Evolutionary conservation across 495 filamentous ascomycete species (phyloP).

Genomic region (Annulohypoxylon stygium): DNA sequence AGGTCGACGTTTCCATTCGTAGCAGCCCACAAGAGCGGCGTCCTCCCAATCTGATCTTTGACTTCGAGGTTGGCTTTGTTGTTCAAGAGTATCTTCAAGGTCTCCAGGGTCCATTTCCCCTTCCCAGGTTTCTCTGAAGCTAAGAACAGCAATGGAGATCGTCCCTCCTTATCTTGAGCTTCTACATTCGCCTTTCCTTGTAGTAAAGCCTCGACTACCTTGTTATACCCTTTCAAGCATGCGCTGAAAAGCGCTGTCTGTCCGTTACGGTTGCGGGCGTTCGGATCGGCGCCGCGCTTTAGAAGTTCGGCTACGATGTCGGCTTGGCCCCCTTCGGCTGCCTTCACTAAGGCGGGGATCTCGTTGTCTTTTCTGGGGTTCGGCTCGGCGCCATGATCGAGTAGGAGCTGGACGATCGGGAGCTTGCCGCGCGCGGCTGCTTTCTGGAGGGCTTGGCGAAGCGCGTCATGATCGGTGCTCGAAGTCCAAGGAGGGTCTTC

Average conservation of each 20-base stretch:
- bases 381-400: slow-evolving; percentile 67
- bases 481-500: slow-evolving; percentile 52
- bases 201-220: slow-evolving; percentile 65
- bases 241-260: slow-evolving; percentile 70
- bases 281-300: slow-evolving; percentile 46
- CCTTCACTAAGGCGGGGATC: slow-evolving; percentile 50
- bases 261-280: slow-evolving; percentile 47
- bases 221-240: slow-evolving; percentile 67
- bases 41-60: slow-evolving; percentile 64
- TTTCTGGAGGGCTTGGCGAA: slow-evolving; percentile 64
- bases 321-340: slow-evolving; percentile 51
- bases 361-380: slow-evolving; percentile 56
- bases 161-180: slow-evolving; percentile 53
- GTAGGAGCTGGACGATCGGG: slow-evolving; percentile 63
- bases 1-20: slow-evolving; percentile 70
- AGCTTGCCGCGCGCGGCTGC: slow-evolving; percentile 69
- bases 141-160: slow-evolving; percentile 49
- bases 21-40: slow-evolving; percentile 74
- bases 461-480: slow-evolving; percentile 48
- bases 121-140: slow-evolving; percentile 52
- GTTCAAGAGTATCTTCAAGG: slow-evolving; percentile 51
- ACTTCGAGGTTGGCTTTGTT: slow-evolving; percentile 60
- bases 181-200: slow-evolving; percentile 64
- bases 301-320: slow-evolving; percentile 49
- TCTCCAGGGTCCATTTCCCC: slow-evolving; percentile 50